A percentile compares a stretch with the other conserved stretches of the same genome.
phyloP scores from a whole-genome alignment of 2,329 filamentous ascomycete genomes.

The Alternaria triticimaculans region DNA sequence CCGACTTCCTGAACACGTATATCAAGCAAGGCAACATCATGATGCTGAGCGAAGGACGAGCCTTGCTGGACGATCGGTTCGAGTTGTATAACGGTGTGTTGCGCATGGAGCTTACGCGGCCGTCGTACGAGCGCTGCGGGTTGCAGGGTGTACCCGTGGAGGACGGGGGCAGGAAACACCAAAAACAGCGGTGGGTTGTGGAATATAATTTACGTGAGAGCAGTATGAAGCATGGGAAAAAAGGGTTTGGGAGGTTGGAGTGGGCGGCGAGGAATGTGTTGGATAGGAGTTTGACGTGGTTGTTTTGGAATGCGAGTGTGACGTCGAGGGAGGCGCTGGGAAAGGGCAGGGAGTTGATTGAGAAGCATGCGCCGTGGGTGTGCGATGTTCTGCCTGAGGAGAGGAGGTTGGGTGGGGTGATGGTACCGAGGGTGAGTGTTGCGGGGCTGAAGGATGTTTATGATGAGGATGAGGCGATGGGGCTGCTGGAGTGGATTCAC shows the following conservation, averaged over 20 bases:
- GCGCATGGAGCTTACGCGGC: slow-evolving; percentile 77
- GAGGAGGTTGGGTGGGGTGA: slow-evolving; percentile 26
- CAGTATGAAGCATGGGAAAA: slow-evolving; percentile 83
- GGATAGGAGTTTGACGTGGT: slow-evolving; percentile 71
- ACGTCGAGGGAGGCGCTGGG: slow-evolving; percentile 28
- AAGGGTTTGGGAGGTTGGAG: slow-evolving; percentile 77
- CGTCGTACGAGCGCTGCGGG: slow-evolving; percentile 82
- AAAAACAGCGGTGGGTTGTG: slow-evolving; percentile 79
- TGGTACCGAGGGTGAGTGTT: slow-evolving; percentile 36
- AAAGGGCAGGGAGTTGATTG: slow-evolving; percentile 34
- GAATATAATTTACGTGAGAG: slow-evolving; percentile 75
- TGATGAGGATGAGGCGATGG: slow-evolving; percentile 68
- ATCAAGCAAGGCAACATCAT: slow-evolving; percentile 81
- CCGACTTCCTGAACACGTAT: slow-evolving; percentile 81
- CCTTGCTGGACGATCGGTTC: slow-evolving; percentile 74
- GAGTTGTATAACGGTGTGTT: slow-evolving; percentile 73
- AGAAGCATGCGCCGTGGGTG: slow-evolving; percentile 42
- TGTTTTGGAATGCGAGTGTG: slow-evolving; percentile 70
- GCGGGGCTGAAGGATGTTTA: slow-evolving; percentile 46
- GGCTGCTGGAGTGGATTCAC: slow-evolving; percentile 77
- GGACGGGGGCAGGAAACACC: slow-evolving; percentile 65
- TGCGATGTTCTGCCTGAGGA: slow-evolving; percentile 31
- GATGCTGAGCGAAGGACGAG: slow-evolving; percentile 82
- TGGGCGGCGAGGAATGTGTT: slow-evolving; percentile 83
- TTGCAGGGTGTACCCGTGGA: slow-evolving; percentile 73